A percentile compares a stretch with the other conserved stretches of the same genome.
These are phyloP conservation scores for Protea cynaroides DNA, from an alignment of 164 flowering plant genomes.

Conservation along the genomic window DNA sequence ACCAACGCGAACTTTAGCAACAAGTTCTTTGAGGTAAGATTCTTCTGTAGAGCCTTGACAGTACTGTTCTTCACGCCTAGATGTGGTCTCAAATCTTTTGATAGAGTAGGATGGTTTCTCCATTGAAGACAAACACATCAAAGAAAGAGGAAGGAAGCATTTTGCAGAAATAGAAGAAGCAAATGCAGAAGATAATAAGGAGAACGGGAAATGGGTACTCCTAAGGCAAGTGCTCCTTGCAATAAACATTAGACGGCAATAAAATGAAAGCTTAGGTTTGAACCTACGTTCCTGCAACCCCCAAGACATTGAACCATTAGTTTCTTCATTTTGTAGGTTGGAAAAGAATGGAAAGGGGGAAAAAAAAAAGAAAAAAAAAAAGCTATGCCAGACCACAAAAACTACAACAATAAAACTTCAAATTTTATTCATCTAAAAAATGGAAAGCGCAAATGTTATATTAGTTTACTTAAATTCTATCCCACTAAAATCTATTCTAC, in stretches of 20 bases:
- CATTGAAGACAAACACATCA: background rate
- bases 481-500: no score
- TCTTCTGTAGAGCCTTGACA: background rate
- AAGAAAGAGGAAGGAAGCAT: constrained; percentile 12
- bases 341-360: background rate
- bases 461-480: no score
- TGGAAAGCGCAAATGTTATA: no score
- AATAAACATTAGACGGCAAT: background rate
- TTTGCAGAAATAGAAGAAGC: constrained; percentile 2
- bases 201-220: background rate
- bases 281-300: constrained; percentile 10
- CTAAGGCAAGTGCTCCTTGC: constrained; percentile 2
- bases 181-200: constrained; percentile 7
- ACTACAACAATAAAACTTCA: no score
- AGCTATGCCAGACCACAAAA: no score
- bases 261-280: constrained; percentile 1
- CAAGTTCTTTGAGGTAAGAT: constrained; percentile 28
- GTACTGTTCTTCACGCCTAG: constrained; percentile 9
- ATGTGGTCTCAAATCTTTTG: background rate
- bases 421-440: no score
- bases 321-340: background rate
- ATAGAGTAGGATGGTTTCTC: constrained; percentile 4
- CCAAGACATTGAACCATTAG: constrained; percentile 7
- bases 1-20: constrained; percentile 29
- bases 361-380: background rate